Evolutionary conservation across 306 rosid species (phyloP).

Genomic region (Chamaecrista fasciculata): DNA sequence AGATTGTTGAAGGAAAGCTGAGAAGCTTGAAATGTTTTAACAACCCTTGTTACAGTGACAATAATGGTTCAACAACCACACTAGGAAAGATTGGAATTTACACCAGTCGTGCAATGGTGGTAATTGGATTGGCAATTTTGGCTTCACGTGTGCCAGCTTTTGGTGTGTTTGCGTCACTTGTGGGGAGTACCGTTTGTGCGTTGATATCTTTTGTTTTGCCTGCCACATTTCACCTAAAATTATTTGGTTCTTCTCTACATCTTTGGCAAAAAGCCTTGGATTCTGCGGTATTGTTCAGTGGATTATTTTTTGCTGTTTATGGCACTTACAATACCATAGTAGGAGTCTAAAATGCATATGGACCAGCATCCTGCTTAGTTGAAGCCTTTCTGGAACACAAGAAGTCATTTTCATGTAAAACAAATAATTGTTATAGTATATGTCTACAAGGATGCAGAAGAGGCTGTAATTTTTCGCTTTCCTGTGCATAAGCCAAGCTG

Average conservation of each 20-base stretch:
- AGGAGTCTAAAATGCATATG: constrained; percentile 48
- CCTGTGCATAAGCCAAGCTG: not conserved
- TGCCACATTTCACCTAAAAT: constrained; percentile 63
- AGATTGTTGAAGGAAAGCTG: constrained; percentile 69
- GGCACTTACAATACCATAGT: constrained; percentile 68
- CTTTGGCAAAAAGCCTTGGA: constrained; percentile 61
- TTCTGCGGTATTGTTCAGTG: constrained; percentile 49
- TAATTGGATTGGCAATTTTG: constrained; percentile 49
- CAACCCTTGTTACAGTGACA: not conserved
- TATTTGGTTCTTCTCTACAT: constrained; percentile 64
- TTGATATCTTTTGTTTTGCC: constrained; percentile 86
- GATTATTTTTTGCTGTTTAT: constrained; percentile 74
- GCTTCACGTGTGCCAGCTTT: constrained; percentile 77
- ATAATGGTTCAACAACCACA: constrained; percentile 24
- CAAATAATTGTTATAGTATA: not conserved
- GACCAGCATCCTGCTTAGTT: constrained; percentile 1
- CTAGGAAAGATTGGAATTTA: constrained; percentile 35
- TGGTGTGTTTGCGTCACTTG: constrained; percentile 70
- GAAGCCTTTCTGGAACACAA: constrained; percentile 18
- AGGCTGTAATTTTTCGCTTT: constrained; percentile 4
- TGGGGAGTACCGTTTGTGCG: constrained; percentile 85
- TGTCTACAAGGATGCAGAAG: not conserved
- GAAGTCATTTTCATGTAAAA: constrained; percentile 6
- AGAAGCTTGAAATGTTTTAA: not conserved
- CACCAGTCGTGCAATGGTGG: constrained; percentile 64